Evolutionary conservation across 1,139 yeast species (phyloP), one percentile per base, ranked within the genome.

Genomic region (Geotrichum aggregatum): DNA sequence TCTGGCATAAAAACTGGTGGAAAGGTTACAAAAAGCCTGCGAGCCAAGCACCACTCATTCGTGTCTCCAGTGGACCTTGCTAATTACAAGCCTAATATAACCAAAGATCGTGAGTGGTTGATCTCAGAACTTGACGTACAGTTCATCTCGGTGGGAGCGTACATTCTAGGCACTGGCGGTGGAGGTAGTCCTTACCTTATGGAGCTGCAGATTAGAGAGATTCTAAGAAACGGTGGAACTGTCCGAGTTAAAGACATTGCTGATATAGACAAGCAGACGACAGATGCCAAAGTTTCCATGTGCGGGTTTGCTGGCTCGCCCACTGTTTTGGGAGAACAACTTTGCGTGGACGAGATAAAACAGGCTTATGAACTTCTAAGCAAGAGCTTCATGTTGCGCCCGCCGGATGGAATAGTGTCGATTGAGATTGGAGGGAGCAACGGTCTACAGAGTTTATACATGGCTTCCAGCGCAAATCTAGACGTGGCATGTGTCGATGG

Each of bases 111-210:
- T 22, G 75, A 74, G 57, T 76, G 79, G 79, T 47, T 66, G 10
- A 54, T 76, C 5, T 62, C 70, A 3, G 71, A 66, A 46, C 63
- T 64, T 1, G 79, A 76, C 58, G 59, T 76, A 47, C 76, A 74
- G 39, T 74, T 69, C 52, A 52, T 76, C 39, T 62, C 73, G 36
- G 64, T 72, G 38, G 79, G 79, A 2, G 63, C 73, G 38, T 76
- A 76, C 57, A 72, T 76, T 50, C 65, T 76, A 14, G 79, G 79
- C 1, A 73, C 77, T 59, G 79, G 78, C 4, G 79, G 79, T 18
- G 79, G 79, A 19, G 79, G 79, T 19, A 69, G 70, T 43, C 78
- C 79, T n/a, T 72, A 75, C 55, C 65, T 76, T 2, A 64, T 64
- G 24, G 72, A 61, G 52, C 61, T 76, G 22, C 73, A 71, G 36